Conservation (phyloP, 139 green algal genomes). For the Trebouxia sp. region DNA sequence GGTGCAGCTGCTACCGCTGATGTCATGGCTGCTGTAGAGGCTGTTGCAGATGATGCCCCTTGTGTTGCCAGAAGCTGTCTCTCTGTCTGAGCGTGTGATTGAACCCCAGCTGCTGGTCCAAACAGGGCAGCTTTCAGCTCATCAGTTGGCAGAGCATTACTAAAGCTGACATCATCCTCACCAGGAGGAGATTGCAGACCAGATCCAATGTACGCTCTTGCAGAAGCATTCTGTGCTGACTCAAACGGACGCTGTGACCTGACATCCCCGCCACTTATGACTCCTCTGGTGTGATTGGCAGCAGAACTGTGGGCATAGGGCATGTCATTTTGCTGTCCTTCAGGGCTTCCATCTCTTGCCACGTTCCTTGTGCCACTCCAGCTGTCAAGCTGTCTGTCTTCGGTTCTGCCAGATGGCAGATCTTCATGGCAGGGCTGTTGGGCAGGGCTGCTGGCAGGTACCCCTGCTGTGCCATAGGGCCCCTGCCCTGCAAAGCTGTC, state of each 20-base stretch:
- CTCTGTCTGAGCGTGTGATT: background rate
- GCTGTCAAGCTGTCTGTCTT: background rate
- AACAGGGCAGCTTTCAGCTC: constrained; percentile 19
- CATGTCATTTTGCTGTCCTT: too few species aligned
- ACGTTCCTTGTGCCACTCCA: background rate
- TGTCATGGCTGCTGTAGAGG: background rate
- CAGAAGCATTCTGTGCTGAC: too few species aligned
- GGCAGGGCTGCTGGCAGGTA: background rate
- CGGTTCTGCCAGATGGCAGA: background rate
- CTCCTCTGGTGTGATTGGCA: too few species aligned
- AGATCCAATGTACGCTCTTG: background rate
- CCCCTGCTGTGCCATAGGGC: too few species aligned
- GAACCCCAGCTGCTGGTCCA: background rate
- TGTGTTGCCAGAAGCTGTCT: background rate
- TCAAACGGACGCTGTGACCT: too few species aligned
- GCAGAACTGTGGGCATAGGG: too few species aligned
- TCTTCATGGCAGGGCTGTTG: background rate
- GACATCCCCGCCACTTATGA: too few species aligned
- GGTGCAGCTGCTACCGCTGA: background rate
- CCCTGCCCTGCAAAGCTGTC: background rate
- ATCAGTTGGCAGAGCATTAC: background rate
- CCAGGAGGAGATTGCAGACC: background rate
- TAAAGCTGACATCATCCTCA: background rate
- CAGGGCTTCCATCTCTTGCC: background rate
- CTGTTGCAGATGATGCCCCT: background rate